A percentile compares a stretch with the other conserved stretches of the same genome.
These are phyloP conservation scores for Cicer cuneatum DNA, from an alignment of 306 rosid genomes.

Conservation along the genomic window DNA sequence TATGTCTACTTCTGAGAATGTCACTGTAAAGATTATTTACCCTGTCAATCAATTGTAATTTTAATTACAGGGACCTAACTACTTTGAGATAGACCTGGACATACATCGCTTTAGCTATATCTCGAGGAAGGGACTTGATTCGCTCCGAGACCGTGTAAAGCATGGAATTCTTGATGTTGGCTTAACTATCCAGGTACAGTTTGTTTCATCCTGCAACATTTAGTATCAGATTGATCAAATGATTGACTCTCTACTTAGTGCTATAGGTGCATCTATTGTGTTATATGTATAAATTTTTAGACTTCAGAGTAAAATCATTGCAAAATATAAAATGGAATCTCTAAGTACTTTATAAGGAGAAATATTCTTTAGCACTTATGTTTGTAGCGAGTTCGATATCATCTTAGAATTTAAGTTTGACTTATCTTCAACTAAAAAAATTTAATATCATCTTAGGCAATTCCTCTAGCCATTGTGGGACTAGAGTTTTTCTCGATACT, in stretches of 20 bases:
- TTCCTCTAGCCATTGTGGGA: background rate
- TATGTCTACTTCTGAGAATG: background rate
- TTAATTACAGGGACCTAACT: constrained; percentile 75
- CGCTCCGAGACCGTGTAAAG: constrained; percentile 73
- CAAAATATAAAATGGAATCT: no score
- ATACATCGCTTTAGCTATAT: constrained; percentile 93
- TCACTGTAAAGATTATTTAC: background rate
- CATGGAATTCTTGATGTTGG: constrained; percentile 80
- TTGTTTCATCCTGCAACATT: background rate
- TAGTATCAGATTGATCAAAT: constrained; percentile 14
- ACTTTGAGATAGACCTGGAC: constrained; percentile 93
- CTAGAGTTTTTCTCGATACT: background rate
- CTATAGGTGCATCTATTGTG: background rate
- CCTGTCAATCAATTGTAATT: background rate
- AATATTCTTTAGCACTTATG: no score
- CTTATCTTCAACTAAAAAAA: no score
- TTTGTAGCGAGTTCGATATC: no score
- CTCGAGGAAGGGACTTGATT: constrained; percentile 92
- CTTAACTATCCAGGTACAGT: constrained; percentile 82
- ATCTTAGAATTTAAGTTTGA: no score
- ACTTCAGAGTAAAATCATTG: no score
- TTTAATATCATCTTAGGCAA: background rate
- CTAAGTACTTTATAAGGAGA: no score
- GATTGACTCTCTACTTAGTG: background rate
- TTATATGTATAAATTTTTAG: no score